Percentiles rank a stretch among this genome's conserved stretches.
These are phyloP conservation scores for Hanseniaspora valbyensis DNA, from an alignment of 805 yeast species.

Conservation along the genomic window DNA sequence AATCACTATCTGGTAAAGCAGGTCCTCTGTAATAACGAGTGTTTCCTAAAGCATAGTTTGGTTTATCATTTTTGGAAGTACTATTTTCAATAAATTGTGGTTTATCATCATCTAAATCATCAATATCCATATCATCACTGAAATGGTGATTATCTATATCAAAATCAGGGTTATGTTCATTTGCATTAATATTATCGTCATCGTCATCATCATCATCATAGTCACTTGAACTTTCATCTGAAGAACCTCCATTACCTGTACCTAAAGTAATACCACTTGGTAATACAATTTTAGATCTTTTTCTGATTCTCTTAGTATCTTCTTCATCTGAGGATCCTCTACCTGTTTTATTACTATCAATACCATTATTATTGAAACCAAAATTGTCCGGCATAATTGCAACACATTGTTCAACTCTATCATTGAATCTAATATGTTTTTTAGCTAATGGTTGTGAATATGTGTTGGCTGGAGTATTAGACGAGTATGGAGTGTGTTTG, in stretches of 20 bases:
- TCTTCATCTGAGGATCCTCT: conserved; percentile 32
- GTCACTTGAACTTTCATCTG: conserved; percentile 19
- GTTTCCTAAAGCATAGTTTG: conserved; percentile 15
- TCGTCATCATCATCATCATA: conserved; percentile 1
- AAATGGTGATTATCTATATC: conserved; percentile 15
- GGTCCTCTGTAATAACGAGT: conserved; percentile 16
- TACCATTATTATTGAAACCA: background rate
- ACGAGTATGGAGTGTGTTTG: background rate
- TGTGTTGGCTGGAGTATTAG: background rate
- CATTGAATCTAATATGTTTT: conserved; percentile 84
- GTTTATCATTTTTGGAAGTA: conserved; percentile 3
- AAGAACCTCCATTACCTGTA: conserved; percentile 14
- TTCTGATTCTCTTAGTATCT: conserved; percentile 20
- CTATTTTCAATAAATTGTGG: conserved; percentile 7
- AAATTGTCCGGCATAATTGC: conserved; percentile 7
- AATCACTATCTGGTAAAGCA: conserved; percentile 18
- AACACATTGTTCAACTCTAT: conserved; percentile 81
- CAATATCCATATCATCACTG: conserved; percentile 17
- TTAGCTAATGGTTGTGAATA: background rate
- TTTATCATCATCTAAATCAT: conserved; percentile 24
- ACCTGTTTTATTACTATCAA: background rate
- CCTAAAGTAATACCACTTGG: conserved; percentile 14
- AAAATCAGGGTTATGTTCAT: no score
- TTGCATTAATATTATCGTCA: no score
- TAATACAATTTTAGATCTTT: conserved; percentile 15